Evolutionary conservation across 2,329 filamentous ascomycete species (phyloP).

Genomic region (Shiraia sp.): DNA sequence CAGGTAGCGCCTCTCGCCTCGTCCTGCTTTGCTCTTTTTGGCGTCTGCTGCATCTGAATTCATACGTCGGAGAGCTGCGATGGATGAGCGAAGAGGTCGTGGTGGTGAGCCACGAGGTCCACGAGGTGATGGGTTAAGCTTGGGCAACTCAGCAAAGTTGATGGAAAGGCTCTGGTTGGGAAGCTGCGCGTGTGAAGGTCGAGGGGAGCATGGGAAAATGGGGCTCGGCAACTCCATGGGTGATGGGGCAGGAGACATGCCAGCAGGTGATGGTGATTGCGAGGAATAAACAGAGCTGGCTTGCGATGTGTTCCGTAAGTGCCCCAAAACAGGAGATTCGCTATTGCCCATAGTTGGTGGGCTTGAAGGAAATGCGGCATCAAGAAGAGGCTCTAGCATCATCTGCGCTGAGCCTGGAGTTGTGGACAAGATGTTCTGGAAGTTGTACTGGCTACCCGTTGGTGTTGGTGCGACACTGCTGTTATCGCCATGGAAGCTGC

Average conservation of each 20-base stretch:
- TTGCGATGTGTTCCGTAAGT: constrained; percentile 8
- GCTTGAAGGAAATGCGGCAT: constrained; percentile 24
- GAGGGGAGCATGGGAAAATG: constrained; percentile 25
- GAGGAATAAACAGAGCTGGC: constrained; percentile 23
- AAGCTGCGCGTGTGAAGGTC: constrained; percentile 23
- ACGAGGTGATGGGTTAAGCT: constrained; percentile 16
- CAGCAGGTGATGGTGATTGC: constrained; percentile 11
- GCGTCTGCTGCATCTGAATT: constrained; percentile 44
- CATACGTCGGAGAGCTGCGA: constrained; percentile 48
- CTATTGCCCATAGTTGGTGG: constrained; percentile 3
- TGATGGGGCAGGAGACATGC: constrained; percentile 12
- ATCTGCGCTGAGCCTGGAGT: constrained; percentile 11
- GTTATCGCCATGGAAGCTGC: constrained; percentile 11
- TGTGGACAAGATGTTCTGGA: constrained; percentile 11
- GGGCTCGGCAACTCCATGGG: constrained; percentile 11
- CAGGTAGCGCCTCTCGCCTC: constrained; percentile 43
- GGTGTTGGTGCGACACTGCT: constrained; percentile 9
- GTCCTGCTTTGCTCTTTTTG: constrained; percentile 21
- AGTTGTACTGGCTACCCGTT: constrained; percentile 13
- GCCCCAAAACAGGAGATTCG: constrained; percentile 15
- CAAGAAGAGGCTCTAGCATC: constrained; percentile 26
- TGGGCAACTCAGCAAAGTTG: constrained; percentile 28
- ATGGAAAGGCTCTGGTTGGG: constrained; percentile 15
- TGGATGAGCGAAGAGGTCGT: constrained; percentile 44
- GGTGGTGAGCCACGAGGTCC: constrained; percentile 43